phyloP scores from a whole-genome alignment of 495 filamentous ascomycete species.

The Trichoderma reesei region DNA sequence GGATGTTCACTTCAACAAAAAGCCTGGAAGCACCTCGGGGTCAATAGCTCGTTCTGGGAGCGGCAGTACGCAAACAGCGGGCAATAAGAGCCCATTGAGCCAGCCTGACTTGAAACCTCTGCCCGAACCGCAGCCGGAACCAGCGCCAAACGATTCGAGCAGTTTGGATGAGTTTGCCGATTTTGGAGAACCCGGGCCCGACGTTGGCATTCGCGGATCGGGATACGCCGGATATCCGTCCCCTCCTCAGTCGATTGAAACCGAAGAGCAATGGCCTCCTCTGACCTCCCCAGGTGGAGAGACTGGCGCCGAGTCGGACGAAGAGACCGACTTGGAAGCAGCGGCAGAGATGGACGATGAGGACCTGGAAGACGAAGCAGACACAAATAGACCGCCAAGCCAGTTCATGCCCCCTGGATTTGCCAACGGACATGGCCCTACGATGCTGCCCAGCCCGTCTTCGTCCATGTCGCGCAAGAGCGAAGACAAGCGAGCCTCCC shows the following conservation, averaged over 20 bases:
- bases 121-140: conserved; percentile 11
- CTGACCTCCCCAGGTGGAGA: not conserved
- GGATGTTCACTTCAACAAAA: conserved; percentile 28
- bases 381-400: not conserved
- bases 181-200: conserved; percentile 13
- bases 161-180: conserved; percentile 25
- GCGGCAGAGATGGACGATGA: not conserved
- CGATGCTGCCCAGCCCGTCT: conserved; percentile 5
- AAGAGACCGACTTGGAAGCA: not conserved
- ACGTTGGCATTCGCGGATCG: not conserved
- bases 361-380: not conserved
- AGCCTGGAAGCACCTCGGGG: conserved; percentile 11
- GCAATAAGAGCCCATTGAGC: conserved; percentile 26
- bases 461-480: conserved; percentile 18
- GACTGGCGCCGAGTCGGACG: not conserved
- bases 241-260: conserved; percentile 5
- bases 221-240: conserved; percentile 8
- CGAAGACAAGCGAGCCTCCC: conserved; percentile 18
- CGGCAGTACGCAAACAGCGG: conserved; percentile 9
- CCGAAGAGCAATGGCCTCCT: not conserved
- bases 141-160: conserved; percentile 11
- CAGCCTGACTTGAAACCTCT: conserved; percentile 22
- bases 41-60: not conserved
- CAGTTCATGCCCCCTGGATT: not conserved
- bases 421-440: not conserved